Conservation (phyloP, 1,284 basidiomycete species). For the Puccinia triticina region DNA sequence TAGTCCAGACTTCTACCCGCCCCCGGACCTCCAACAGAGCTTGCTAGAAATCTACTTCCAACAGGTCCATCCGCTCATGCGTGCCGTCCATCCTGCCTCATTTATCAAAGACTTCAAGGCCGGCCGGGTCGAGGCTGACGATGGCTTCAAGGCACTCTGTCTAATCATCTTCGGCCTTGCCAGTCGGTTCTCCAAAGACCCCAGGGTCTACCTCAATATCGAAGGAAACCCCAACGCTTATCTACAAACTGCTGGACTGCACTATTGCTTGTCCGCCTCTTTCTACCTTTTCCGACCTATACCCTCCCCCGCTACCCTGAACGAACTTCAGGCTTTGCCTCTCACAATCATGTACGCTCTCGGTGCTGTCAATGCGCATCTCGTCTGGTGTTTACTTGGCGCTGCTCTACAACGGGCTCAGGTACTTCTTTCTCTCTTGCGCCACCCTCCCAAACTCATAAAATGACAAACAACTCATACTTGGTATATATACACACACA, state of each 20-base stretch:
- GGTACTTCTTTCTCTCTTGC: not conserved
- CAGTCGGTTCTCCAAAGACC: slow-evolving; percentile 70
- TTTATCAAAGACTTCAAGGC: slow-evolving; percentile 69
- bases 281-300: slow-evolving; percentile 14
- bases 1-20: slow-evolving; percentile 14
- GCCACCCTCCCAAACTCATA: not conserved
- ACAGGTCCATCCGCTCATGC: slow-evolving; percentile 68
- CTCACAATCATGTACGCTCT: slow-evolving; percentile 7
- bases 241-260: slow-evolving; percentile 27
- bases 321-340: slow-evolving; percentile 30
- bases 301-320: not conserved
- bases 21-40: slow-evolving; percentile 65
- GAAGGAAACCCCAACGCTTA: slow-evolving; percentile 9
- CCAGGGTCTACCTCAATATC: slow-evolving; percentile 62
- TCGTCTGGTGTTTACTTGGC: slow-evolving; percentile 21
- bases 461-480: not conserved
- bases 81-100: slow-evolving; percentile 74
- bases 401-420: slow-evolving; percentile 30
- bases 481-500: too few species aligned
- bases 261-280: slow-evolving; percentile 9
- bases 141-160: slow-evolving; percentile 71
- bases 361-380: slow-evolving; percentile 22
- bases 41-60: slow-evolving; percentile 74
- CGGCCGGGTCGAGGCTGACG: slow-evolving; percentile 67
- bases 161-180: slow-evolving; percentile 76